Evolutionary conservation across 2,329 filamentous ascomycete genomes (phyloP).

Genomic region (Colletotrichum lindemuthianum): DNA sequence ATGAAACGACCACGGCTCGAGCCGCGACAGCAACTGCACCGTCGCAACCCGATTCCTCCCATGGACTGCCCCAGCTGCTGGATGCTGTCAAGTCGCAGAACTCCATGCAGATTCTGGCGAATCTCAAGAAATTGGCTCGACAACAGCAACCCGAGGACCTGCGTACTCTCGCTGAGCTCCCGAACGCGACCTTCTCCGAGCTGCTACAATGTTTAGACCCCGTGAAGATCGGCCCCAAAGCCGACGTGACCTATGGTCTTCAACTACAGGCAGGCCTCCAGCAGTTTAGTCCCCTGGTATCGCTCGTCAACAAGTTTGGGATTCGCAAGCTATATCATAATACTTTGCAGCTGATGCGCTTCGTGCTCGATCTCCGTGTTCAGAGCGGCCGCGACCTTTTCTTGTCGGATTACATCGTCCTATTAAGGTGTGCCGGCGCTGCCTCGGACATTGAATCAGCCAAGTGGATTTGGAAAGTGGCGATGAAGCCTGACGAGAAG

Average conservation of each 20-base stretch:
- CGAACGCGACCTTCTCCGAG: slow-evolving; percentile 69
- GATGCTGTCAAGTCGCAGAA: slow-evolving; percentile 45
- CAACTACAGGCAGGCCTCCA: slow-evolving; percentile 52
- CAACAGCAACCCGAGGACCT: slow-evolving; percentile 10
- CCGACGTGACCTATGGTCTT: slow-evolving; percentile 59
- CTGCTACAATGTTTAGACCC: slow-evolving; percentile 72
- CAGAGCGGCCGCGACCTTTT: slow-evolving; percentile 42
- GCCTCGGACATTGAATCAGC: slow-evolving; percentile 48
- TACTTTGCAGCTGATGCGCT: slow-evolving; percentile 49
- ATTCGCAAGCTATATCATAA: slow-evolving; percentile 53
- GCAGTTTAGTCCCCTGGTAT: slow-evolving; percentile 49
- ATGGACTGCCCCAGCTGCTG: slow-evolving; percentile 38
- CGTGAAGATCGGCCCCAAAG: slow-evolving; percentile 54
- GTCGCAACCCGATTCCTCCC: neutral
- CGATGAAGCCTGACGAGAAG: slow-evolving; percentile 37
- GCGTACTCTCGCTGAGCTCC: slow-evolving; percentile 47
- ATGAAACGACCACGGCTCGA: neutral
- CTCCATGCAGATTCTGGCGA: slow-evolving; percentile 37
- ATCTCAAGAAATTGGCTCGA: slow-evolving; percentile 43
- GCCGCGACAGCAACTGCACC: neutral
- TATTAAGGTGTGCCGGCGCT: slow-evolving; percentile 60
- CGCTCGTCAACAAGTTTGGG: slow-evolving; percentile 55
- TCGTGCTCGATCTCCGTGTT: slow-evolving; percentile 47
- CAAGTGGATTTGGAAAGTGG: slow-evolving; percentile 49
- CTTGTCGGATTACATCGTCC: slow-evolving; percentile 54